Conservation (phyloP, 2,329 filamentous ascomycete genomes). For the Ilyonectria robusta region DNA sequence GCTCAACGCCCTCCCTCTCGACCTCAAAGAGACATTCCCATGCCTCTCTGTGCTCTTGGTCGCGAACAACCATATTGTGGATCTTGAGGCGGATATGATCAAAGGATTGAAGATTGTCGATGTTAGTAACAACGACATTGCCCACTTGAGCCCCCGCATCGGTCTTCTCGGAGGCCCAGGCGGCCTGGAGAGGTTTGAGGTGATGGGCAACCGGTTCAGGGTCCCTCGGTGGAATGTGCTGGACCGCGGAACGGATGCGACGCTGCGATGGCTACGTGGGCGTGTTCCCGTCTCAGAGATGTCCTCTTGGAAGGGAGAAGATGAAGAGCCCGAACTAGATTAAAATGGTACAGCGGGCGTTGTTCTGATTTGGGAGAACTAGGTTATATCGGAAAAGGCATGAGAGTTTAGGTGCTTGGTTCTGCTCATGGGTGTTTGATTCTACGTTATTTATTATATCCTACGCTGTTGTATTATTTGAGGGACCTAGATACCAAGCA, state of each 20-base stretch:
- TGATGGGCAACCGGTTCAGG: slow-evolving; percentile 88
- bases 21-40: slow-evolving; percentile 77
- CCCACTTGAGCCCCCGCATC: slow-evolving; percentile 83
- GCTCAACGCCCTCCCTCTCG: slow-evolving; percentile 76
- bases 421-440: slow-evolving; percentile 23
- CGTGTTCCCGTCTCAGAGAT: slow-evolving; percentile 76
- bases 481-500: slow-evolving; percentile 20
- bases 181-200: slow-evolving; percentile 77
- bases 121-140: slow-evolving; percentile 87
- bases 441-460: slow-evolving; percentile 23
- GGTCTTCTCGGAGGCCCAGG: slow-evolving; percentile 79
- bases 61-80: slow-evolving; percentile 83
- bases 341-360: slow-evolving; percentile 23
- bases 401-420: slow-evolving; percentile 14
- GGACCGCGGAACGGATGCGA: slow-evolving; percentile 88
- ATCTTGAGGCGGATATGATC: slow-evolving; percentile 80
- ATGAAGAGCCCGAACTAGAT: slow-evolving; percentile 53
- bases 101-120: slow-evolving; percentile 76
- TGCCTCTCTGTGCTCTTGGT: slow-evolving; percentile 78
- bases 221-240: slow-evolving; percentile 89
- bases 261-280: slow-evolving; percentile 84
- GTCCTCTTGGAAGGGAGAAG: slow-evolving; percentile 67
- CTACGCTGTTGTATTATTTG: slow-evolving; percentile 24
- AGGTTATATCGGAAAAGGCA: slow-evolving; percentile 10
- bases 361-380: slow-evolving; percentile 20